Conservation (phyloP, 768 basidiomycete genomes). For the Dioszegia crocea region DNA sequence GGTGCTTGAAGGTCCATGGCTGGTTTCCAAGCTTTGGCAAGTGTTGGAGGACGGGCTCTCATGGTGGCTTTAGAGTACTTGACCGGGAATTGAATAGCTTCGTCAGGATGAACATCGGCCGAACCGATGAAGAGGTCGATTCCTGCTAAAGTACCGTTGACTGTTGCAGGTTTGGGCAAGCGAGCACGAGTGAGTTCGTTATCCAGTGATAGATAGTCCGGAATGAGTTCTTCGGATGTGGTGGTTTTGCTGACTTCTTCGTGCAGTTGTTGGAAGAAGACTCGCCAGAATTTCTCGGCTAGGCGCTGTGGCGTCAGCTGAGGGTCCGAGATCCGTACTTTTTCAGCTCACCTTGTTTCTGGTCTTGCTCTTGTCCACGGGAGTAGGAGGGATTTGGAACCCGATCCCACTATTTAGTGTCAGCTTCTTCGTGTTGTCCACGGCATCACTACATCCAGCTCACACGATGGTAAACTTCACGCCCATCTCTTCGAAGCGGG, state of each 20-base stretch:
- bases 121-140: constrained; percentile 76
- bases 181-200: constrained; percentile 60
- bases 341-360: constrained; percentile 62
- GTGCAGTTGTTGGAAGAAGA: constrained; percentile 34
- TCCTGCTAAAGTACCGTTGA: constrained; percentile 64
- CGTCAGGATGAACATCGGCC: constrained; percentile 60
- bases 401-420: constrained; percentile 29
- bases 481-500: constrained; percentile 61
- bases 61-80: constrained; percentile 78
- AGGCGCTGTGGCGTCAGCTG: constrained; percentile 53
- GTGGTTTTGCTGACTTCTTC: constrained; percentile 28
- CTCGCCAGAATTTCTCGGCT: constrained; percentile 72
- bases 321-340: not conserved
- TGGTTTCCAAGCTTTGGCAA: constrained; percentile 61
- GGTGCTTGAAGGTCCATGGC: constrained; percentile 41
- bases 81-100: constrained; percentile 69
- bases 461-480: constrained; percentile 71
- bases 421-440: not conserved
- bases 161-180: constrained; percentile 53
- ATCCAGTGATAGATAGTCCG: constrained; percentile 62
- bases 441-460: constrained; percentile 29
- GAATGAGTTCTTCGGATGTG: constrained; percentile 44
- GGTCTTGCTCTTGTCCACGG: constrained; percentile 40
- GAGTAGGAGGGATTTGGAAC: constrained; percentile 23
- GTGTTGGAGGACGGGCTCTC: constrained; percentile 62